A percentile compares a stretch with the other conserved stretches of the same genome.
Conservation (phyloP, 2,329 filamentous ascomycete genomes). For the Botrytis fragariae region DNA sequence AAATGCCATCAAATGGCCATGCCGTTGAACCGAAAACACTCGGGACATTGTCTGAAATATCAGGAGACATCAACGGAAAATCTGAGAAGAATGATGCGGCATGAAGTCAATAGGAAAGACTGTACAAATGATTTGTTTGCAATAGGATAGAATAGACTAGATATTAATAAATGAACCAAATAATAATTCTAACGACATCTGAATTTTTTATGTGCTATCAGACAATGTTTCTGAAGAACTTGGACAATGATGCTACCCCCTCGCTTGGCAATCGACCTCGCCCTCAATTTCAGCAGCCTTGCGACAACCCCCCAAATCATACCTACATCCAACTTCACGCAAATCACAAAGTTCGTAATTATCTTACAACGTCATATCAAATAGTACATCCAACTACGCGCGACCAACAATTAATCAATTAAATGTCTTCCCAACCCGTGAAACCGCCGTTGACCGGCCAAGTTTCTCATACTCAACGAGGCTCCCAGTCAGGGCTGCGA, state of each 20-base stretch:
- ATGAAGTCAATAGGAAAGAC: background rate
- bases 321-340: background rate
- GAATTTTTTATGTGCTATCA: background rate
- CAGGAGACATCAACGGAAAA: background rate
- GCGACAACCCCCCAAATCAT: conserved; percentile 10
- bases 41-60: conserved; percentile 3
- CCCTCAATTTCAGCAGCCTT: conserved; percentile 12
- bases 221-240: background rate
- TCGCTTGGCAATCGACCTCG: background rate
- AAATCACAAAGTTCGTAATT: background rate
- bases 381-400: background rate
- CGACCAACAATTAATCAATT: conserved; percentile 7
- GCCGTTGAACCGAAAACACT: conserved; percentile 9
- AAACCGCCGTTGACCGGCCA: conserved; percentile 33
- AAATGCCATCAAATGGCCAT: conserved; percentile 9
- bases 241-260: background rate
- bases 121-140: background rate
- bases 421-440: conserved; percentile 38
- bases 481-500: conserved; percentile 62
- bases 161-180: background rate
- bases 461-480: conserved; percentile 30
- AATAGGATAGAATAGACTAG: background rate
- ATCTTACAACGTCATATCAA: background rate
- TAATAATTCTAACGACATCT: background rate
- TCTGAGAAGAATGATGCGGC: background rate